Evolutionary conservation across 176 grass and related monocot species (phyloP), one percentile per base, ranked within the genome.

Genomic region (Ensete glaucum): DNA sequence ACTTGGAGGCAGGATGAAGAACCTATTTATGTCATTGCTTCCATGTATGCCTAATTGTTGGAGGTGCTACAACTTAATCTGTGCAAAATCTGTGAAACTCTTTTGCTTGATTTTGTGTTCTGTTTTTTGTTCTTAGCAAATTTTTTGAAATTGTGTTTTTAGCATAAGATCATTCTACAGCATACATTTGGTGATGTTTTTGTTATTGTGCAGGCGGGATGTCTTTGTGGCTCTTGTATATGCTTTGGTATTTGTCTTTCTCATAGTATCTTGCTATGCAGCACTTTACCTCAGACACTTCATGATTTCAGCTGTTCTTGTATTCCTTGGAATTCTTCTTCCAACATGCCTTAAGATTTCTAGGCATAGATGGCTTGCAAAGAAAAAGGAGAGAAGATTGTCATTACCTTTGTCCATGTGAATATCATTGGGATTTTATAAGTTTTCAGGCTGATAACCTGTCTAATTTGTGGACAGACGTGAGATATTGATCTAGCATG

Each of bases 321-420:
- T 88, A 83, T 81, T 79, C 64, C 85, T 92, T 14, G 88, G 85
- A 77, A 92, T 90, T 72, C 82, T 93, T 57, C 85, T 97, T 69
- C 85, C 86, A 72, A 79, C 81, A 72, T 77, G 68, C 72, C 93
- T 93, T 34, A 97, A 90, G 84, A 64, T 93, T 64, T 97, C 85
- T 90, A 90, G 93, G 87, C 75, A 93, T 83, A 93, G 81, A 90
- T 85, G 82, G 74, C 76, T 97, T 43, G 86, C 81, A 64, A 93
- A 79, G 77, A 97, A 93, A 97, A 88, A 85, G 54, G 93, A 97
- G 60, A 86, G 87, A 63, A 93, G 88, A 92, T 81, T 90, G 74
- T 75, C 90, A 79, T 88, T 97, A 77, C 93, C 93, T 73, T 81
- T 97, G 65, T 97, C 93, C 29, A 88, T 93, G 90, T 97, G 88